Evolutionary conservation across 1,284 basidiomycete species (phyloP), one percentile per base, ranked within the genome.

Genomic region (Inonotus hispidus): DNA sequence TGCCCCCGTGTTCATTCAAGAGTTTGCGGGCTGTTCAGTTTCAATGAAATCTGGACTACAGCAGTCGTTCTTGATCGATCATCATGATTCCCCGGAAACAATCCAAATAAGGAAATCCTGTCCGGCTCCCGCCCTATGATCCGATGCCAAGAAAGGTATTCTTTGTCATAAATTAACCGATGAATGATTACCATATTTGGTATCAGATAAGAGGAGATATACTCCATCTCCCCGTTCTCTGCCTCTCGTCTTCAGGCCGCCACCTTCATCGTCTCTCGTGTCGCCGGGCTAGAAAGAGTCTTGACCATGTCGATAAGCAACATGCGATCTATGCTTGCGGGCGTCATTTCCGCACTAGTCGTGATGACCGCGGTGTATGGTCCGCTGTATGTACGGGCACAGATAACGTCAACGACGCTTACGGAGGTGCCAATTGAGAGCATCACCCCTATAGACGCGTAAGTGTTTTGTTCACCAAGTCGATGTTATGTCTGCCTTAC

Each of bases 391-490:
- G 41, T 23, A 19, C 19, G n/a, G 8, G 59, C 59, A 14, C 59
- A 60, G 39, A 54, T 56, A 47, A 58, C 59, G 29, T 60, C 59
- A 39, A 55, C 38, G 11, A 38, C 50, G 19, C 1, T 35, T 29
- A 55, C 50, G 39, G 37, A 41, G 38, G 43, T 59, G 39, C 38
- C 58, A 14, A 21, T 46, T n/a, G n/a, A 14, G 32, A 11, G 23
- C 3, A 25, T 38, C 16, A n/a, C 52, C 14, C n/a, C 35, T 14
- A n/a, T 53, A 25, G 45, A 47, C 5, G 14, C 27, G 59, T 60
- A 55, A 39, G 59, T 56, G 19, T 46, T 6, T 35, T 49, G 25
- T 35, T 21, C 14, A 21, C 25, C 16, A 11, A n/a, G 29, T 21
- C 10, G 11, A 19, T 21, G 50, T 25, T 14, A 32, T 25, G 27